These are phyloP conservation scores for Falciphora oryzae DNA, from an alignment of 2,329 filamentous ascomycete genomes.

Conservation along the genomic window DNA sequence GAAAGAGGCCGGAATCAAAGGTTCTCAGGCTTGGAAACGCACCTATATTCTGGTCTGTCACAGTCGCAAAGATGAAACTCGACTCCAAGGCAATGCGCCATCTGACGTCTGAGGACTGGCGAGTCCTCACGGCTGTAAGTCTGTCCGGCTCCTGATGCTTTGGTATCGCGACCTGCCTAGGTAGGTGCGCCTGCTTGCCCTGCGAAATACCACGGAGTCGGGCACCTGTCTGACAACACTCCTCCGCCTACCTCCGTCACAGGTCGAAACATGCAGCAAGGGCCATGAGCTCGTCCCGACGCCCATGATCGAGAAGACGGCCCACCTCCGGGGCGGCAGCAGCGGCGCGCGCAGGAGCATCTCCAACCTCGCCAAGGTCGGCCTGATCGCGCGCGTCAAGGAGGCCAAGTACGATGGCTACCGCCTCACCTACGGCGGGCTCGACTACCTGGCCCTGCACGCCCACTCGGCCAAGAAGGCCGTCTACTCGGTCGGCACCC, in stretches of 20 bases:
- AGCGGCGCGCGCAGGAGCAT: conserved; percentile 81
- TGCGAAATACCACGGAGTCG: neutral
- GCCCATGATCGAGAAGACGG: conserved; percentile 75
- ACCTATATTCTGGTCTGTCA: neutral
- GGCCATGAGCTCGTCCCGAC: conserved; percentile 98
- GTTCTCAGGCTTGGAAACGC: neutral
- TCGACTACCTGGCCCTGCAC: conserved; percentile 96
- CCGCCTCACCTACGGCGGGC: conserved; percentile 88
- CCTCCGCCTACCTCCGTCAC: conserved; percentile 15
- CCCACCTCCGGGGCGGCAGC: conserved; percentile 71
- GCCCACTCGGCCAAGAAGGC: conserved; percentile 73
- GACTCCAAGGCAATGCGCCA: conserved; percentile 92
- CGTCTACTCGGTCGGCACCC: conserved; percentile 88
- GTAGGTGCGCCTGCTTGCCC: neutral
- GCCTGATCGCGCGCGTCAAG: conserved; percentile 86
- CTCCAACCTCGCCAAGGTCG: conserved; percentile 83
- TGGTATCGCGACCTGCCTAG: conserved; percentile 10
- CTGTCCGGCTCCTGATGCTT: conserved; percentile 5
- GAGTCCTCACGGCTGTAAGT: conserved; percentile 82
- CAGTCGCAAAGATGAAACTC: conserved; percentile 69
- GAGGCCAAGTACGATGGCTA: conserved; percentile 98
- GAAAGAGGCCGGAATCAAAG: conserved; percentile 3
- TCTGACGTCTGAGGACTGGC: conserved; percentile 88
- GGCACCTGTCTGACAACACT: neutral
- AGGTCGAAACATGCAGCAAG: conserved; percentile 91